A percentile compares a stretch with the other conserved stretches of the same genome.
phyloP scores from a whole-genome alignment of 768 basidiomycete genomes.

The Amanita rubescens region DNA sequence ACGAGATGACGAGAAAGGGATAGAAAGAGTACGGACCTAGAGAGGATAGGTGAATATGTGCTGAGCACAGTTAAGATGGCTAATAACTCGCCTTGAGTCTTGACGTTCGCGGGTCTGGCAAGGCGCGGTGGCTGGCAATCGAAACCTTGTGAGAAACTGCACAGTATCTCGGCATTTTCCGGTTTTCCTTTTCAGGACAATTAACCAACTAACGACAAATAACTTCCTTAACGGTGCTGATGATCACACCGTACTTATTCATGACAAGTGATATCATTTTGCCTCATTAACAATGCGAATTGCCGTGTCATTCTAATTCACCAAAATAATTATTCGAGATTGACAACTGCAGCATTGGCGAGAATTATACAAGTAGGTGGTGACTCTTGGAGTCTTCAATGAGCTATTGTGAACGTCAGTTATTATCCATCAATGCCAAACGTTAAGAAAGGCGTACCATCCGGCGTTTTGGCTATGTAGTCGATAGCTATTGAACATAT shows the following conservation, averaged over 20 bases:
- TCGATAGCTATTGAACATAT: conserved; percentile 66
- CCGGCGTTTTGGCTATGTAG: conserved; percentile 90
- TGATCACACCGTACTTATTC: too few relatives aligned
- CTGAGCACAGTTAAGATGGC: conserved; percentile 6
- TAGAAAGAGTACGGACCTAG: neutral
- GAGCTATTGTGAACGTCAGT: conserved; percentile 32
- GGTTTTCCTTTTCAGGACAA: conserved; percentile 19
- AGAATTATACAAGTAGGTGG: conserved; percentile 30
- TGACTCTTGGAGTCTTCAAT: conserved; percentile 33
- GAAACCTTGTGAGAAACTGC: conserved; percentile 40
- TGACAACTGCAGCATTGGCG: conserved; percentile 19
- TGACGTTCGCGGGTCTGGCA: conserved; percentile 36
- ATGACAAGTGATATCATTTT: conserved; percentile 19
- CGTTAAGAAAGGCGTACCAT: conserved; percentile 41
- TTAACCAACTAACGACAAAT: too few relatives aligned
- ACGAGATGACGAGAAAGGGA: neutral
- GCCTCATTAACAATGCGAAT: too few relatives aligned
- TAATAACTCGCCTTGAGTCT: conserved; percentile 43
- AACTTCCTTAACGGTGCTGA: too few relatives aligned
- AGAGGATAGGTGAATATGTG: neutral
- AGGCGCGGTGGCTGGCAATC: conserved; percentile 34
- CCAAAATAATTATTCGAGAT: neutral
- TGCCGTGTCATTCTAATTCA: too few relatives aligned
- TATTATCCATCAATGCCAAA: conserved; percentile 8
- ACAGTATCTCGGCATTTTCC: conserved; percentile 37